Evolutionary conservation across 176 grass and related monocot genomes (phyloP), one percentile per base, ranked within the genome.

Genomic region (Musa schizocarpa): DNA sequence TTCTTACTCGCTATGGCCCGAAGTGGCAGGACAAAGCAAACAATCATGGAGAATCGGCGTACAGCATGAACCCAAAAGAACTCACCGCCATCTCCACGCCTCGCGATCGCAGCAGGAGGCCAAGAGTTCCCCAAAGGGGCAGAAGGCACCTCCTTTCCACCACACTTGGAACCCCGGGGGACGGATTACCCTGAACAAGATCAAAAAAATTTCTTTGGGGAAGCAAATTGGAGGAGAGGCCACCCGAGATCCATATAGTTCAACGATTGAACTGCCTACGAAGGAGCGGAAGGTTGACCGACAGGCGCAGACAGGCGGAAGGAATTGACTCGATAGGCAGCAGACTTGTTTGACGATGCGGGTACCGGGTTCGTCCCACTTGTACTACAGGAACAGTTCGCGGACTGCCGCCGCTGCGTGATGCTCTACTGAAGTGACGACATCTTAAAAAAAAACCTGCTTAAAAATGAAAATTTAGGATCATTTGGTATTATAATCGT

Each of bases 1-100:
- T 68, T 16, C 13, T 68, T 26, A 68, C 27, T 8, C 43, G 25
- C 27, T 16, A 11, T 34, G 43, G 27, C 26, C 43, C 26, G 2
- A 34, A 68, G 27, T 34, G 25, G 13, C 24, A 64, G 22, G 10
- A 23, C 19, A 64, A 22, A 65, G 63, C 11, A 1, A 48, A 68
- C 34, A 34, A 17, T 12, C 14, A 70, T 11, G 1, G n/a, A 20
- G 20, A 43, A 50, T 48, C 29, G 8, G 25, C 0, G 1, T 13
- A 11, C 9, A 69, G 17, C 49, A 19, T 9, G 3, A 49, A 50
- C 0, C 17, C 16, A 51, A 22, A 51, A 51, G 0, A 20, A 48
- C 68, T 70, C 48, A 70, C 68, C 68, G 68, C 68, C 17, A 70
- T 70, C 68, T 20, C 43, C 29, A 43, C 68, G 34, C 29, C 34